Conservation (phyloP, 352 stramenopile genomes). For the Globisporangium apiculatum region DNA sequence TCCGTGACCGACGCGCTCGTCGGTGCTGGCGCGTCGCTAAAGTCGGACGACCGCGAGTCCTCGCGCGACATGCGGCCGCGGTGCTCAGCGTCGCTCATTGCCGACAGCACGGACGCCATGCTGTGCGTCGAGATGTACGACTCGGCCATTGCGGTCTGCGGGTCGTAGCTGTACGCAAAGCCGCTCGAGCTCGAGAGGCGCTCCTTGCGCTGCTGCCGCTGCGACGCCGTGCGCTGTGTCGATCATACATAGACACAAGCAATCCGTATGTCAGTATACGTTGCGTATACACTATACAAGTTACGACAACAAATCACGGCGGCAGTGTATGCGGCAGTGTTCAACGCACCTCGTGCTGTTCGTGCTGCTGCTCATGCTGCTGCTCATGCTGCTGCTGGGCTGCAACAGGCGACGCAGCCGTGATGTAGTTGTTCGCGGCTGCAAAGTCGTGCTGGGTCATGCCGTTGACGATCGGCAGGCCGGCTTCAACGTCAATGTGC, state of each 20-base stretch:
- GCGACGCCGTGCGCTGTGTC: slow-evolving; percentile 6
- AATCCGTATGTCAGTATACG: no score
- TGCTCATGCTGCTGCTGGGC: no score
- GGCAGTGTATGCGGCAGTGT: not conserved
- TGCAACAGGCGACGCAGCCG: slow-evolving; percentile 21
- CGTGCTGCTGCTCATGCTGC: no score
- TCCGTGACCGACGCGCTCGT: slow-evolving; percentile 22
- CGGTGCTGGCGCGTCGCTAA: slow-evolving; percentile 23
- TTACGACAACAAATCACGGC: no score
- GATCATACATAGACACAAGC: slow-evolving; percentile 11
- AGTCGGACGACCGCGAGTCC: slow-evolving; percentile 69
- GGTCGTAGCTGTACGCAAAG: slow-evolving; percentile 81
- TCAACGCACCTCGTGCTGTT: slow-evolving; percentile 9
- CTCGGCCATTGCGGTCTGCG: slow-evolving; percentile 68
- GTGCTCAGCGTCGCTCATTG: slow-evolving; percentile 56
- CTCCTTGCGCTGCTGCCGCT: slow-evolving; percentile 31
- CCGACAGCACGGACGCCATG: slow-evolving; percentile 41
- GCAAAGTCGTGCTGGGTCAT: slow-evolving; percentile 12
- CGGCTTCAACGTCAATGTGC: slow-evolving; percentile 49
- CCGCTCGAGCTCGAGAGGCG: slow-evolving; percentile 58
- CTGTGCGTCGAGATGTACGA: slow-evolving; percentile 75
- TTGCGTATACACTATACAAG: no score
- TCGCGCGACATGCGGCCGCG: slow-evolving; percentile 58
- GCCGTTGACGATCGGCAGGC: slow-evolving; percentile 33
- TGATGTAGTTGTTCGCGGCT: slow-evolving; percentile 24